Percentiles rank a stretch among this genome's conserved stretches.
Conservation (phyloP, 345 rosid genomes). For the Lumnitzera racemosa region DNA sequence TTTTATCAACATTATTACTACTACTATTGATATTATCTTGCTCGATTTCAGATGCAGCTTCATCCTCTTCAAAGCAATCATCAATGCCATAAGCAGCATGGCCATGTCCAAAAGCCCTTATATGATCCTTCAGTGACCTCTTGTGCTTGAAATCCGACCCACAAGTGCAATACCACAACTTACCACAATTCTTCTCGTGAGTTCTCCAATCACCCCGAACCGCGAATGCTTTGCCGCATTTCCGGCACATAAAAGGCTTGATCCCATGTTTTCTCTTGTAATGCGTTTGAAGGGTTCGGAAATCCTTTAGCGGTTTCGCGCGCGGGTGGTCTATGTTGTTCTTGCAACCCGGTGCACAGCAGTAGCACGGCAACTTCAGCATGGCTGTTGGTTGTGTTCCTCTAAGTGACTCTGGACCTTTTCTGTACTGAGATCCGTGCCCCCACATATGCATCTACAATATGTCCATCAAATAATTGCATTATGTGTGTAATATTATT, state of each 20-base stretch:
- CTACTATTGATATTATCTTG: slow-evolving; percentile 22
- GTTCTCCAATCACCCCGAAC: slow-evolving; percentile 99
- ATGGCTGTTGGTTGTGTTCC: slow-evolving; percentile 97
- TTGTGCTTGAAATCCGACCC: slow-evolving; percentile 98
- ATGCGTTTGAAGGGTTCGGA: slow-evolving; percentile 97
- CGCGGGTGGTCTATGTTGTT: slow-evolving; percentile 95
- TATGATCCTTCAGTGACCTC: slow-evolving; percentile 89
- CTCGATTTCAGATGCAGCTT: slow-evolving; percentile 67
- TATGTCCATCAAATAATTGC: neutral
- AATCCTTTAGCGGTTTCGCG: slow-evolving; percentile 84
- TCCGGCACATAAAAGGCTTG: slow-evolving; percentile 89
- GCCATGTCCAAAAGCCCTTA: slow-evolving; percentile 76
- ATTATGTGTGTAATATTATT: too few relatives aligned
- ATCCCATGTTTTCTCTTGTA: slow-evolving; percentile 93
- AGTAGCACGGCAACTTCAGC: slow-evolving; percentile 90
- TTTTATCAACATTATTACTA: too few relatives aligned
- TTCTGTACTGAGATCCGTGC: slow-evolving; percentile 94
- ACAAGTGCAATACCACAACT: slow-evolving; percentile 92
- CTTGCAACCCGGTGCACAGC: slow-evolving; percentile 92
- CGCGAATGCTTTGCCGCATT: slow-evolving; percentile 91
- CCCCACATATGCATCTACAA: slow-evolving; percentile 99
- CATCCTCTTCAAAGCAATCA: slow-evolving; percentile 51
- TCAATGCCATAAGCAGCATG: slow-evolving; percentile 70
- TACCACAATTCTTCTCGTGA: slow-evolving; percentile 97
- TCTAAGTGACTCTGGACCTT: slow-evolving; percentile 87